These are phyloP conservation scores for Penicillium samsonianum DNA, from an alignment of 495 filamentous ascomycete genomes.

Conservation along the genomic window DNA sequence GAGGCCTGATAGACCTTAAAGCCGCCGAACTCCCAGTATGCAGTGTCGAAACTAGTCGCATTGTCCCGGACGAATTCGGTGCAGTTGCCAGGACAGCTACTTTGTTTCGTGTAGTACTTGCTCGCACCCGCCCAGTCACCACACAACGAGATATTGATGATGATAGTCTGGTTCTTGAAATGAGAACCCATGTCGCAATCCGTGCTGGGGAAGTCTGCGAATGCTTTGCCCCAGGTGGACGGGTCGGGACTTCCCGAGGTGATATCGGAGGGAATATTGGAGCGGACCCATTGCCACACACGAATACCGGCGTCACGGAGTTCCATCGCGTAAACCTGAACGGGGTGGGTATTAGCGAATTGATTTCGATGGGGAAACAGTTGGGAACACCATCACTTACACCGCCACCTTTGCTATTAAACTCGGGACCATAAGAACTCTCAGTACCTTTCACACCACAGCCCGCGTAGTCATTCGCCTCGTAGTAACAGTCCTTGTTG, in stretches of 20 bases:
- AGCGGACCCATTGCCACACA: conserved; percentile 43
- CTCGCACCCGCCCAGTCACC: conserved; percentile 31
- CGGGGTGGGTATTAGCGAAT: background rate
- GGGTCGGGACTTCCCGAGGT: conserved; percentile 36
- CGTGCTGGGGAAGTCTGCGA: conserved; percentile 46
- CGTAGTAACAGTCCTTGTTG: conserved; percentile 23
- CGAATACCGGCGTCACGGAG: conserved; percentile 38
- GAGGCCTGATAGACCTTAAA: conserved; percentile 38
- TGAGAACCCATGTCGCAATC: conserved; percentile 41
- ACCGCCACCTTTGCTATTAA: conserved; percentile 44
- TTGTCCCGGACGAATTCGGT: conserved; percentile 37
- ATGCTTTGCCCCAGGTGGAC: conserved; percentile 28
- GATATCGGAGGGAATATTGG: conserved; percentile 33
- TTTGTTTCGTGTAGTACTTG: conserved; percentile 29
- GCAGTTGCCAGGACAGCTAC: conserved; percentile 37
- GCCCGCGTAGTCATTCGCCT: conserved; percentile 34
- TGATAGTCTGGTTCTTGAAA: conserved; percentile 45
- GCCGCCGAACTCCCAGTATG: conserved; percentile 45
- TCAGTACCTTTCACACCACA: conserved; percentile 37
- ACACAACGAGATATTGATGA: conserved; percentile 46
- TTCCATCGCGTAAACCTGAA: conserved; percentile 41
- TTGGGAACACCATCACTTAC: conserved; percentile 17
- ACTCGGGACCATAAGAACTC: conserved; percentile 36
- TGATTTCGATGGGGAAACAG: background rate
- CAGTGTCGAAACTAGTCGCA: conserved; percentile 30